phyloP scores from a whole-genome alignment of 2,329 filamentous ascomycete species.

The Cladosporium sphaerospermum region DNA sequence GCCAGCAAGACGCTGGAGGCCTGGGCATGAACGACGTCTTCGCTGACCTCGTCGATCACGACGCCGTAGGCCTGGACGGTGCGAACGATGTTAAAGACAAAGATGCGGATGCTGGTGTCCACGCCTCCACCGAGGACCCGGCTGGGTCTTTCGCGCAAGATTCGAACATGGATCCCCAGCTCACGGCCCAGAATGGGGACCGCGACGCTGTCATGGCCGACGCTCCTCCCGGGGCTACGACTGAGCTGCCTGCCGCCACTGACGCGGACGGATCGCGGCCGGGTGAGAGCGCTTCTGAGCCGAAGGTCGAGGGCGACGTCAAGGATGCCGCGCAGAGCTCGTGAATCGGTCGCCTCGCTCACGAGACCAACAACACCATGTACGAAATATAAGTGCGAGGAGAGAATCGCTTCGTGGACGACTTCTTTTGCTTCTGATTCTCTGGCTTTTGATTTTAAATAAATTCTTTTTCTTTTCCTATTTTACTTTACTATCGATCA shows the following conservation, averaged over 20 bases:
- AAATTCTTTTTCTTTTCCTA: no score
- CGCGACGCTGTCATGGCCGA: not conserved
- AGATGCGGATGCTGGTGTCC: not conserved
- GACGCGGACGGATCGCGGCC: not conserved
- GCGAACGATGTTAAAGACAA: slow-evolving; percentile 13
- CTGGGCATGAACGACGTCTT: slow-evolving; percentile 30
- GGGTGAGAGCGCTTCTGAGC: not conserved
- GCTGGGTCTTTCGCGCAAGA: not conserved
- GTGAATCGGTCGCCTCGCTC: no score
- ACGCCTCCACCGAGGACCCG: not conserved
- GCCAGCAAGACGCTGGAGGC: slow-evolving; percentile 24
- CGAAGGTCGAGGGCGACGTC: not conserved
- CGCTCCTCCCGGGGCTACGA: slow-evolving; percentile 11
- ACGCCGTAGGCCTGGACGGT: slow-evolving; percentile 21
- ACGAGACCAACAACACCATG: no score
- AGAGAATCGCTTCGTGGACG: no score
- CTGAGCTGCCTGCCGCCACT: not conserved
- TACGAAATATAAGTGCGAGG: no score
- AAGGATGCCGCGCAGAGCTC: not conserved
- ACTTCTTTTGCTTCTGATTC: no score
- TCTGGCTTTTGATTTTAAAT: no score
- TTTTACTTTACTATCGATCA: no score
- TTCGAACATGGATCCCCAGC: not conserved
- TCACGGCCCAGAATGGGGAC: not conserved
- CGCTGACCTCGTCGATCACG: slow-evolving; percentile 30